phyloP scores from a whole-genome alignment of 345 rosid species.

The Brassica napus region Da-Ae NC_063450.1:4509001-4509500 shows the following conservation, averaged over 20 bases:
- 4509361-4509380: conserved; percentile 1
- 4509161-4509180: neutral
- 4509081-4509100: conserved; percentile 22
- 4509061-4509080: no score
- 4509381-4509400: neutral
- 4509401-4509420: conserved; percentile 48
- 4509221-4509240: conserved; percentile 44
- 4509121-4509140: conserved; percentile 51
- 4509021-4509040: no score
- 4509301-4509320: conserved; percentile 54
- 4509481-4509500: conserved; percentile 70
- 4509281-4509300: conserved; percentile 56
- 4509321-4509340: conserved; percentile 44
- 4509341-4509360: conserved; percentile 15
- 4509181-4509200: conserved; percentile 21
- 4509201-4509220: conserved; percentile 39
- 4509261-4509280: conserved; percentile 33
- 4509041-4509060: no score
- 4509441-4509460: conserved; percentile 43
- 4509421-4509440: conserved; percentile 56
- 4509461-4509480: conserved; percentile 54
- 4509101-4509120: conserved; percentile 43
- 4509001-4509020: no score
- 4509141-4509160: conserved; percentile 40
- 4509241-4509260: conserved; percentile 44